Base-by-base conservation (phyloP, 192 early-diverging fungal genomes). In the Chytriomyces sp. region DNA sequence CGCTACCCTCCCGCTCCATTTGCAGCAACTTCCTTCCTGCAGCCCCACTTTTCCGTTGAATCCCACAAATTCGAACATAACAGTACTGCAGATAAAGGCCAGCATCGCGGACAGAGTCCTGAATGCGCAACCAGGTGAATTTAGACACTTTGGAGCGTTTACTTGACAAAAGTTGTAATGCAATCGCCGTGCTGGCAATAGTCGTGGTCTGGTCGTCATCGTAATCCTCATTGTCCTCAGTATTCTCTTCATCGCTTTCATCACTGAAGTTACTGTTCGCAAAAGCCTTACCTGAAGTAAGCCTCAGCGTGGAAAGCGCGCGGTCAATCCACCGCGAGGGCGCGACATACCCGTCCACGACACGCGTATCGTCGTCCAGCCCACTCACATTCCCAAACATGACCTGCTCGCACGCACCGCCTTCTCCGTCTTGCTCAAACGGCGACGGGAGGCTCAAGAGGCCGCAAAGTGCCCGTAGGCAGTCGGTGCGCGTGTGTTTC, bases 1-100 rank as follows among this genome's bases (percentile, higher is more conserved):
- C 17, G 19, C 26, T 10, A 4, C 32, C 4, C 1, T 30, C 65
- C 12, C 39, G 39, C 5, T 61, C 31, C 7, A 22, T 6, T 26
- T 4, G 37, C 19, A 52, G 14, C 0, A 68, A 25, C 8, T 31
- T 10, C 41, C n/a, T 26, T 17, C 8, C 63, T 26, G 33, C 26
- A 22, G 8, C 10, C 2, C 30, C 32, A 38, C 10, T 14, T 14
- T 56, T 56, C 5, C 60, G 12, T 30, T 36, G 71, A 37, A 73
- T 73, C 5, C 71, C 71, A 40, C 71, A 73, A 7, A 73, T 25
- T 1, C 71, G 37, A 2, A 49, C 71, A 52, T 64, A 61, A 17
- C 60, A 14, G 37, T 73, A 73, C 36, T 73, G 71, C 26, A 73
- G 44, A 31, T 64, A 73, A 5, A 73, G 52, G 12, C 60, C 61